Base-by-base conservation (phyloP, 495 filamentous ascomycete species). In the Lepidopterella palustris region DNA sequence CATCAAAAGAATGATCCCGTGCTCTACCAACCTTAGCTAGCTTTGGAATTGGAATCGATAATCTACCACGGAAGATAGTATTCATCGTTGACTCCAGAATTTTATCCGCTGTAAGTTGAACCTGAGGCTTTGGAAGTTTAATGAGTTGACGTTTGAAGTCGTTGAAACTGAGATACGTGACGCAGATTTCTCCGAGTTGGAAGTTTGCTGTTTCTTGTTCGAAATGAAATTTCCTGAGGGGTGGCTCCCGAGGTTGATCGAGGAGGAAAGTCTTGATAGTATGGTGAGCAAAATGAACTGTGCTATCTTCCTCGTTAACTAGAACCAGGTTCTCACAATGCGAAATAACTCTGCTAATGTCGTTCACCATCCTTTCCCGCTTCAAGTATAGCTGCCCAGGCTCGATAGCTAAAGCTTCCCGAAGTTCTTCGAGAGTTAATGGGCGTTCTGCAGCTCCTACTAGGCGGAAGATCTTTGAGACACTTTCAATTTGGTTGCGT, bases 201-300 rank as follows among this genome's bases (percentile, higher is more conserved):
- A 13, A 11, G 3, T 62, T 49, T 9, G 57, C 54, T 47, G 45
- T 20, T 20, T 18, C 15, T 21, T 18, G 9, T 29, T 62, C 42
- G 40, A 67, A 60, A 11, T 57, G 55, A 27, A 58, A 5, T 11
- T 11, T 23, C 3, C 15, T 42, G 9, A 18, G 3, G 57, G 25
- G 18, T 4, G 23, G 4, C 10, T 25, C 3, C 15, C 10, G 13
- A n/a, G 26, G 9, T 23, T 13, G 13, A 10, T 20, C 13, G 32
- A 27, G 45, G 3, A 70, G 35, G 50, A 61, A 70, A 35, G 68
- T 59, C 28, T 57, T 45, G 47, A 70, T 53, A 11, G 62, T 68
- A 24, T 66, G 57, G 50, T 70, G 68, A 6, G 68, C 65, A 5
- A 68, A 58, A 8, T 28, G 52, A 21, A 70, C 62, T n/a, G 60